Conservation (phyloP, 768 basidiomycete genomes). For the Coprinellus aureogranulatus region DNA sequence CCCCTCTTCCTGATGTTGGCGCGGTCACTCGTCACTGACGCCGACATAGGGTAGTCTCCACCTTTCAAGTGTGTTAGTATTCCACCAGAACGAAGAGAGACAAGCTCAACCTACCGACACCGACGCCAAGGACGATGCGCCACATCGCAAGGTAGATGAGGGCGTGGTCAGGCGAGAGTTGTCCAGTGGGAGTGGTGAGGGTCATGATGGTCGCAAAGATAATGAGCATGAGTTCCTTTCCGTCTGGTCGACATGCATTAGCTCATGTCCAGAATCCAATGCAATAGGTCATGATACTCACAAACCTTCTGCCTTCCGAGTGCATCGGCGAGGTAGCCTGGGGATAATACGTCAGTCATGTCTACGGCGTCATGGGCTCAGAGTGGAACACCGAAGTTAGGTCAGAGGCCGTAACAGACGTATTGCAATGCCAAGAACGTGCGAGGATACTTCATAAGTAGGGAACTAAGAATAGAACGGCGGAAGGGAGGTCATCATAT, state of each 20-base stretch:
- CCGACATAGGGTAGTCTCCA: conserved; percentile 79
- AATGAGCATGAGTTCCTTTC: conserved; percentile 78
- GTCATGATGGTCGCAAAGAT: conserved; percentile 74
- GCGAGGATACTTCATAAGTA: too few relatives aligned
- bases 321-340: conserved; percentile 64
- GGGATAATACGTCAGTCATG: not conserved
- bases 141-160: conserved; percentile 66
- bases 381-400: not conserved
- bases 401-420: not conserved
- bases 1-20: conserved; percentile 61
- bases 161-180: conserved; percentile 46
- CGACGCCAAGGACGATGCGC: conserved; percentile 73
- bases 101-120: conserved; percentile 80
- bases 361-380: not conserved
- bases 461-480: too few relatives aligned
- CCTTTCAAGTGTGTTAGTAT: too few relatives aligned
- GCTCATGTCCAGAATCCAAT: not conserved
- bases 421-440: too few relatives aligned
- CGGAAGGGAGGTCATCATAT: too few relatives aligned
- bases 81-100: too few relatives aligned
- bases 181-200: conserved; percentile 63
- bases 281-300: too few relatives aligned
- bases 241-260: conserved; percentile 28
- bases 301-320: conserved; percentile 63
- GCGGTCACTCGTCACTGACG: conserved; percentile 65